These are phyloP conservation scores for Russula griseocarnosa DNA, from an alignment of 768 basidiomycete species.

Conservation along the genomic window DNA sequence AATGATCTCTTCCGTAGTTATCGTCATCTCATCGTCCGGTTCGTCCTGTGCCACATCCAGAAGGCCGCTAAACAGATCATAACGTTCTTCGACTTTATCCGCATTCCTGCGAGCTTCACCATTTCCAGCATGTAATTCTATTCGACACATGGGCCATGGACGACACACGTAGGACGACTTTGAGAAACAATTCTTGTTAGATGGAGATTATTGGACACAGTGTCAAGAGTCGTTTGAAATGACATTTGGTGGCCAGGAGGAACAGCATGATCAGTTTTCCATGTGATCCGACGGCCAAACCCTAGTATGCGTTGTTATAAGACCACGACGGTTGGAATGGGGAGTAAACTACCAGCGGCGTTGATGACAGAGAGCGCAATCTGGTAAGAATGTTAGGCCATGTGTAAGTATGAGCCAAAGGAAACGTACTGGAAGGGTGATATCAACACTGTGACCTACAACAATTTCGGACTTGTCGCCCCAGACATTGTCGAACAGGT, in stretches of 20 bases:
- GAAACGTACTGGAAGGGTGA: too few relatives aligned
- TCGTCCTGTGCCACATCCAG: slow-evolving; percentile 29
- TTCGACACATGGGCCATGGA: too few relatives aligned
- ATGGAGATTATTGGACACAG: slow-evolving; percentile 39
- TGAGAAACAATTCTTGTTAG: slow-evolving; percentile 34
- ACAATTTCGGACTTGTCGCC: too few relatives aligned
- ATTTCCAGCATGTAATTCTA: too few relatives aligned
- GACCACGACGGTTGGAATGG: too few relatives aligned
- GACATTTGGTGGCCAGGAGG: slow-evolving; percentile 46
- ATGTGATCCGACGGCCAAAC: slow-evolving; percentile 50
- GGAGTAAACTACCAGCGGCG: slow-evolving; percentile 37
- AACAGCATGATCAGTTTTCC: slow-evolving; percentile 44
- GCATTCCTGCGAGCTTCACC: slow-evolving; percentile 20
- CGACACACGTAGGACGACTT: not conserved
- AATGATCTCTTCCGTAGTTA: too few relatives aligned
- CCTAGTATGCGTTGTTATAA: slow-evolving; percentile 30
- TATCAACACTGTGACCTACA: too few relatives aligned
- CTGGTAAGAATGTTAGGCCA: slow-evolving; percentile 31
- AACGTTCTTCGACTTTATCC: slow-evolving; percentile 26
- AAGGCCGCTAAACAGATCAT: slow-evolving; percentile 33
- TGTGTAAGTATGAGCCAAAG: too few relatives aligned
- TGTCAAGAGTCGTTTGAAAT: slow-evolving; percentile 48
- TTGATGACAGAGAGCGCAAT: slow-evolving; percentile 55
- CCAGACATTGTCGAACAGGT: too few relatives aligned
- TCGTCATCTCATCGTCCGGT: too few relatives aligned